phyloP scores from a whole-genome alignment of 352 stramenopile genomes.

The Elongisporangium prolatum region DNA sequence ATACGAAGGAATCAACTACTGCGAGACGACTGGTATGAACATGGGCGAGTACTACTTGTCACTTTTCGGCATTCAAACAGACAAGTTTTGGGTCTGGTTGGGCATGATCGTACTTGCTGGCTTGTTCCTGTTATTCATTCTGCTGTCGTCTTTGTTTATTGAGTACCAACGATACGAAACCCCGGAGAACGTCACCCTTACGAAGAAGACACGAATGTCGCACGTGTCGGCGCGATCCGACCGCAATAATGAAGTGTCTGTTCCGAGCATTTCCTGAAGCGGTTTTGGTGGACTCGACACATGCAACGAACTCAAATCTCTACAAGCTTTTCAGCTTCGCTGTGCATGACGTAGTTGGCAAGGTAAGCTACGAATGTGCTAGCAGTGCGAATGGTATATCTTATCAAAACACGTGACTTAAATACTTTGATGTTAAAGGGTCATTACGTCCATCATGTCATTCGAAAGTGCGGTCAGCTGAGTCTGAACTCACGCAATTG shows the following conservation, averaged over 20 bases:
- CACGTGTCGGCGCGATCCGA: too few species aligned
- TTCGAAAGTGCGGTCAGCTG: too few species aligned
- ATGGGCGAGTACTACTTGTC: conserved; percentile 38
- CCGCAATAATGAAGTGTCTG: not conserved
- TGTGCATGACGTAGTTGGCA: conserved; percentile 3
- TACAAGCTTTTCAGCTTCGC: conserved; percentile 5
- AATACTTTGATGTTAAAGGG: conserved; percentile 1
- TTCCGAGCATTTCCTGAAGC: conserved; percentile 3
- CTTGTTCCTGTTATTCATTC: conserved; percentile 32
- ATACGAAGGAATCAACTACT: conserved; percentile 30
- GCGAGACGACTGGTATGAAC: conserved; percentile 13
- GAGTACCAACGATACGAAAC: conserved; percentile 27
- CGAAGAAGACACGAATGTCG: too few species aligned
- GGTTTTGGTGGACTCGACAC: conserved; percentile 1
- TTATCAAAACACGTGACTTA: too few species aligned
- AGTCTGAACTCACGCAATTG: too few species aligned
- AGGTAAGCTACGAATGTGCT: not conserved
- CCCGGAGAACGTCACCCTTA: conserved; percentile 14
- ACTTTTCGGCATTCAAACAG: conserved; percentile 24
- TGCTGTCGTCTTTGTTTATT: conserved; percentile 19
- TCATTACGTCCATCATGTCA: conserved; percentile 4
- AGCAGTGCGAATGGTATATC: not conserved
- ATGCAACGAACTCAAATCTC: conserved; percentile 1
- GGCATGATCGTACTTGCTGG: conserved; percentile 28
- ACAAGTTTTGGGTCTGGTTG: conserved; percentile 25